Percentiles rank a stretch among this genome's conserved stretches.
These are phyloP conservation scores for Puccinia polysora DNA, from an alignment of 1,284 basidiomycete genomes.

Conservation along the genomic window DNA sequence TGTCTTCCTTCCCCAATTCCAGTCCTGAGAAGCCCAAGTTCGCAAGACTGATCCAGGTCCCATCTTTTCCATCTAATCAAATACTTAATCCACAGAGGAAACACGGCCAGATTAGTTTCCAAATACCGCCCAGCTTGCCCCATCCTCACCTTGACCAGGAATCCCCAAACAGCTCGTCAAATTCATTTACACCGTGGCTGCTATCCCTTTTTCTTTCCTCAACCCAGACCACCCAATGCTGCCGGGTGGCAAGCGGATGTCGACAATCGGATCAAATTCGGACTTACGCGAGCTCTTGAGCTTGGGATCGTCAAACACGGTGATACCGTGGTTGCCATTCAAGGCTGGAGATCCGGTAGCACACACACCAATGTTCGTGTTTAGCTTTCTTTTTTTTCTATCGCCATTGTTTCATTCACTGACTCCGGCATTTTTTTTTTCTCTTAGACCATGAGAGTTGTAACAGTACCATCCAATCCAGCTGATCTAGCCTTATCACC, in stretches of 20 bases:
- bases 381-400: constrained; percentile 33
- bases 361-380: constrained; percentile 64
- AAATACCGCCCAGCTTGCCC: constrained; percentile 94
- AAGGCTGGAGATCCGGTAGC: constrained; percentile 97
- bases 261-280: constrained; percentile 84
- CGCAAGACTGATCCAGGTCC: too few relatives aligned
- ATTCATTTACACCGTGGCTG: constrained; percentile 94
- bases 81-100: constrained; percentile 61
- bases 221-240: constrained; percentile 76
- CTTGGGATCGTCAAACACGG: constrained; percentile 86
- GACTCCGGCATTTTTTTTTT: background rate
- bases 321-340: constrained; percentile 85
- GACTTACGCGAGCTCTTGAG: constrained; percentile 77
- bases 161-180: constrained; percentile 90
- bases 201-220: constrained; percentile 95
- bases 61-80: background rate
- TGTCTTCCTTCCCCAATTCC: background rate
- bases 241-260: constrained; percentile 98
- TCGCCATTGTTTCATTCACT: background rate
- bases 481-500: constrained; percentile 33
- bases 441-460: constrained; percentile 39
- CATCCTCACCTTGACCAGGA: constrained; percentile 94
- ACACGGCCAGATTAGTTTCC: constrained; percentile 90
- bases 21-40: background rate
- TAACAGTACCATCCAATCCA: constrained; percentile 29